Evolutionary conservation across 495 filamentous ascomycete genomes (phyloP).

Genomic region (Durotheca rogersii): DNA sequence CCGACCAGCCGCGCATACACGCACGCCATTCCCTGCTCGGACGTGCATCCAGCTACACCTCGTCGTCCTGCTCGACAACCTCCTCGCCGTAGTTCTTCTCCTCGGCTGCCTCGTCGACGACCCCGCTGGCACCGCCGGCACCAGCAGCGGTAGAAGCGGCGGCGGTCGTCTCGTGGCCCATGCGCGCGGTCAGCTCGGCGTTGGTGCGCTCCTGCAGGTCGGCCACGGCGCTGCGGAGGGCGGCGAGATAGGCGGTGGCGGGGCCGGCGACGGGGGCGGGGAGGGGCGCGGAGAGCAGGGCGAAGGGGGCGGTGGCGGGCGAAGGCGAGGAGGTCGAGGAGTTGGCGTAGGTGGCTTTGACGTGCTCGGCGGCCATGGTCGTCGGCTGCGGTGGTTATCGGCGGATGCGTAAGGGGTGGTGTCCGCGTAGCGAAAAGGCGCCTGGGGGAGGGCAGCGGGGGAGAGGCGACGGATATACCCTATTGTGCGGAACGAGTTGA

Average conservation of each 20-base stretch:
- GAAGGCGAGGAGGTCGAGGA: slow-evolving; percentile 45
- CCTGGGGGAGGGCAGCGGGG: too few relatives aligned
- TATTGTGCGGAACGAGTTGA: too few relatives aligned
- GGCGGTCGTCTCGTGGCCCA: slow-evolving; percentile 71
- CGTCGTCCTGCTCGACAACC: slow-evolving; percentile 55
- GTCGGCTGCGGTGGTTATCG: too few relatives aligned
- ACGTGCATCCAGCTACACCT: too few relatives aligned
- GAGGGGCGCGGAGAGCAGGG: slow-evolving; percentile 17
- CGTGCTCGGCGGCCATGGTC: neutral
- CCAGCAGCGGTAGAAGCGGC: slow-evolving; percentile 58
- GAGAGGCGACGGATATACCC: too few relatives aligned
- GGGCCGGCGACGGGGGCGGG: too few relatives aligned
- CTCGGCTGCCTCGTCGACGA: slow-evolving; percentile 50
- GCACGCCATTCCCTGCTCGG: too few relatives aligned
- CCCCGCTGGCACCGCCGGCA: slow-evolving; percentile 33
- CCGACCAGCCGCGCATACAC: too few relatives aligned
- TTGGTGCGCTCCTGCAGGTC: slow-evolving; percentile 75
- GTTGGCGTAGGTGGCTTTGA: slow-evolving; percentile 57
- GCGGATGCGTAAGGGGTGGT: too few relatives aligned
- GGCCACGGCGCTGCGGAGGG: slow-evolving; percentile 61
- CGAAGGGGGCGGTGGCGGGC: slow-evolving; percentile 35
- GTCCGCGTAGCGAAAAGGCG: too few relatives aligned
- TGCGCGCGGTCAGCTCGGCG: slow-evolving; percentile 75
- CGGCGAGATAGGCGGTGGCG: slow-evolving; percentile 68
- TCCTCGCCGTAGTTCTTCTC: slow-evolving; percentile 90